Percentiles rank a stretch among this genome's conserved stretches.
Conservation (phyloP, 768 basidiomycete genomes). For the Trametes punicea region DNA sequence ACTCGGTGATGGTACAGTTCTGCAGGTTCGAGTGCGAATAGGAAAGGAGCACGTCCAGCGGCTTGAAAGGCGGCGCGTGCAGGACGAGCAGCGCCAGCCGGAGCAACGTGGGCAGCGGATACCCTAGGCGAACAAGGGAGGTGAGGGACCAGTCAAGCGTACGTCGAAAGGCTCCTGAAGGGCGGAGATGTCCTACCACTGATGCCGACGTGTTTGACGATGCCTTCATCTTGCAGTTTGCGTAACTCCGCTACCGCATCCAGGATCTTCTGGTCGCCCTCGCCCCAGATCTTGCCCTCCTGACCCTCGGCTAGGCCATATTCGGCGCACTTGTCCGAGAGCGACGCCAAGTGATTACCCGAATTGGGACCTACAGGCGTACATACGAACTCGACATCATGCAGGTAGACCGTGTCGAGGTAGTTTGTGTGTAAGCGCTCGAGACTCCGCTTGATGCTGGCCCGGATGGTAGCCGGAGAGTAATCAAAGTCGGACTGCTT, state of each 20-base stretch:
- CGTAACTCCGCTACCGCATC: slow-evolving; percentile 64
- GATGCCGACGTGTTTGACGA: slow-evolving; percentile 74
- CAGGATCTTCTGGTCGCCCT: slow-evolving; percentile 71
- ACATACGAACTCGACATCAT: slow-evolving; percentile 80
- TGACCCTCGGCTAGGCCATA: slow-evolving; percentile 66
- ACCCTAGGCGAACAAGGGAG: slow-evolving; percentile 44
- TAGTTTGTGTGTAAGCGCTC: slow-evolving; percentile 70
- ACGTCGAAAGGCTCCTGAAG: not conserved
- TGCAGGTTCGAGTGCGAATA: slow-evolving; percentile 82
- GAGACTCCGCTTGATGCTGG: slow-evolving; percentile 64
- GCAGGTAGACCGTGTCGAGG: slow-evolving; percentile 77
- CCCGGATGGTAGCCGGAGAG: slow-evolving; percentile 58
- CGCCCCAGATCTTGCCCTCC: slow-evolving; percentile 55
- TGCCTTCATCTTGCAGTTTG: slow-evolving; percentile 67
- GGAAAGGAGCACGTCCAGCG: slow-evolving; percentile 75
- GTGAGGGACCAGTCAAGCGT: not conserved
- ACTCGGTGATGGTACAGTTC: slow-evolving; percentile 57
- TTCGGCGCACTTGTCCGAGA: slow-evolving; percentile 47
- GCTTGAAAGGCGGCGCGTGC: slow-evolving; percentile 61
- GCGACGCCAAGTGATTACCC: slow-evolving; percentile 56
- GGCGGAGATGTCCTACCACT: slow-evolving; percentile 47
- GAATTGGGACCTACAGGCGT: slow-evolving; percentile 46
- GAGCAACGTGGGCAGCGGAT: slow-evolving; percentile 78
- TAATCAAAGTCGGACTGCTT: slow-evolving; percentile 64
- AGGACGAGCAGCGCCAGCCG: slow-evolving; percentile 75